These are phyloP conservation scores for Gamarada debralockiae DNA, from an alignment of 495 filamentous ascomycete species.

Conservation along the genomic window DNA sequence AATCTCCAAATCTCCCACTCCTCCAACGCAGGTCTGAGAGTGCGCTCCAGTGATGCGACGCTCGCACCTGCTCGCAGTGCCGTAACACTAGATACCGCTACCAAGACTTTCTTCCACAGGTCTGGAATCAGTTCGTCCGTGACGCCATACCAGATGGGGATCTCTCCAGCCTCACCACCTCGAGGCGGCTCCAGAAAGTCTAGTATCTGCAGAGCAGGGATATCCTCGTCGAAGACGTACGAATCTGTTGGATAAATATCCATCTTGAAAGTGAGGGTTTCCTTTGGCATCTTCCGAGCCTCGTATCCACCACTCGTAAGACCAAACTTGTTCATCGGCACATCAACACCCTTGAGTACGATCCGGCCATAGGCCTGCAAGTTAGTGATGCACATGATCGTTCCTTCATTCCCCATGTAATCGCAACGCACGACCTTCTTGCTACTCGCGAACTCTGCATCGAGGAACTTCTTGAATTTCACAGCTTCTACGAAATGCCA, in stretches of 20 bases:
- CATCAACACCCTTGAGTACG: constrained; percentile 47
- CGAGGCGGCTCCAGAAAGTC: constrained; percentile 8
- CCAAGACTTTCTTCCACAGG: constrained; percentile 63
- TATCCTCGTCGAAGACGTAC: constrained; percentile 60
- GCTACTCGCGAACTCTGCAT: constrained; percentile 43
- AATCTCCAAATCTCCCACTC: constrained; percentile 64
- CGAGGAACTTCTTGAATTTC: constrained; percentile 55
- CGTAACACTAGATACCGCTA: constrained; percentile 53
- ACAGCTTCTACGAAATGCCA: constrained; percentile 48
- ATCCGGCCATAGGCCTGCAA: constrained; percentile 59
- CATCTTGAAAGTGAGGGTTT: constrained; percentile 57
- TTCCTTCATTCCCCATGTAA: constrained; percentile 56
- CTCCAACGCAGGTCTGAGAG: constrained; percentile 57
- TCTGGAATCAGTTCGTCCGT: constrained; percentile 55
- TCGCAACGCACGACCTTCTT: constrained; percentile 30
- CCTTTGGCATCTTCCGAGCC: constrained; percentile 65
- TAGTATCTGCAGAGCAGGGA: constrained; percentile 29
- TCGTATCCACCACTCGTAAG: constrained; percentile 68
- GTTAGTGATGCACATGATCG: constrained; percentile 66
- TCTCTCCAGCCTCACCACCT: constrained; percentile 31
- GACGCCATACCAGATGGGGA: constrained; percentile 81
- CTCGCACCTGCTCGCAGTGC: constrained; percentile 56
- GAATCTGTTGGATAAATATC: constrained; percentile 50
- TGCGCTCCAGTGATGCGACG: constrained; percentile 44
- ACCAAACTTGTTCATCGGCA: constrained; percentile 67